phyloP scores from a whole-genome alignment of 2,329 filamentous ascomycete genomes.

The Diaporthe ampelina region DNA sequence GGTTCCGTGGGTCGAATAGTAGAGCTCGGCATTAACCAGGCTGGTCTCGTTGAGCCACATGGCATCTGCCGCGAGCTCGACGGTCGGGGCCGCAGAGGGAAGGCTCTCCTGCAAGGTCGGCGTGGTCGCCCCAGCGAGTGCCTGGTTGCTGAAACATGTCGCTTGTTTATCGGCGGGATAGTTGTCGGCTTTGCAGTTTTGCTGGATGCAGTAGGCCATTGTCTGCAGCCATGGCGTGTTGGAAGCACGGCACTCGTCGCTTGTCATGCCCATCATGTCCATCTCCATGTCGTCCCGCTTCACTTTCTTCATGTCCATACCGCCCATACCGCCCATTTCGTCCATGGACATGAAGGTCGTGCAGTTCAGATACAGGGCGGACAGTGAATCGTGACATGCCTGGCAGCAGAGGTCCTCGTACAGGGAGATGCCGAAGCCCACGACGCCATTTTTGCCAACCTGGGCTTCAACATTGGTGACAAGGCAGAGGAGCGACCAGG shows the following conservation, averaged over 20 bases:
- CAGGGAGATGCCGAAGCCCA: conserved; percentile 22
- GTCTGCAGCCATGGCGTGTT: conserved; percentile 26
- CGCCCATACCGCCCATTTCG: conserved; percentile 10
- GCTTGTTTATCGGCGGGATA: conserved; percentile 22
- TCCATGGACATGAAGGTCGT: conserved; percentile 25
- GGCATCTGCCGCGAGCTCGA: conserved; percentile 4
- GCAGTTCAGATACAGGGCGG: conserved; percentile 15
- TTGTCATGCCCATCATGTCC: conserved; percentile 27
- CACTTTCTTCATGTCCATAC: conserved; percentile 5
- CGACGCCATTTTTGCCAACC: conserved; percentile 12
- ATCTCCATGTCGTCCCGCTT: conserved; percentile 12
- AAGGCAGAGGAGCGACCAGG: conserved; percentile 8
- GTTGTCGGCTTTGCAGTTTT: conserved; percentile 11
- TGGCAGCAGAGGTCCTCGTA: conserved; percentile 30
- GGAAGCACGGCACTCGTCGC: conserved; percentile 17
- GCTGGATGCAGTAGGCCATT: conserved; percentile 31
- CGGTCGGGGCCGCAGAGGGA: background rate
- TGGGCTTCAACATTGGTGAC: background rate
- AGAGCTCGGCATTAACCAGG: conserved; percentile 1
- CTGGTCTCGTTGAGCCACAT: conserved; percentile 28
- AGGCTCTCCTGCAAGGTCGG: conserved; percentile 14
- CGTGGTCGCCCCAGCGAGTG: background rate
- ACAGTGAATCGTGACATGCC: conserved; percentile 29
- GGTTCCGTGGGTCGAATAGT: conserved; percentile 16
- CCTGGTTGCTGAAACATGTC: conserved; percentile 19